A percentile compares a stretch with the other conserved stretches of the same genome.
These are phyloP conservation scores for Xenosphaeropsis pyriputrescens DNA, from an alignment of 2,329 filamentous ascomycete species.

Conservation along the genomic window DNA sequence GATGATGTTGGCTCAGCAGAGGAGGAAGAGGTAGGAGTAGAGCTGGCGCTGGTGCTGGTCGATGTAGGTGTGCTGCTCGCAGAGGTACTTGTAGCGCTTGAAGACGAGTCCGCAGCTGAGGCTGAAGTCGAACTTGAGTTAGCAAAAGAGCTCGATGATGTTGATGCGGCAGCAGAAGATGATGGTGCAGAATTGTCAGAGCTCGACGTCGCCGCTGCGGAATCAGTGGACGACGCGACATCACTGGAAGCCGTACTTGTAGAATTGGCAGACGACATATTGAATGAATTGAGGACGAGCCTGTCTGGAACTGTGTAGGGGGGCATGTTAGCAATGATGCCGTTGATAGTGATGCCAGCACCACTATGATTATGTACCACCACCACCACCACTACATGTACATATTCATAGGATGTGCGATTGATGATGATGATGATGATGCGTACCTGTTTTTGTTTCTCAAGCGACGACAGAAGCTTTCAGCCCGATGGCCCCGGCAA, in stretches of 20 bases:
- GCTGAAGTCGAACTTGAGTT: conserved; percentile 9
- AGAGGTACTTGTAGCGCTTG: not conserved
- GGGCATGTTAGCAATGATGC: conserved; percentile 9
- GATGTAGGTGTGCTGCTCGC: conserved; percentile 1
- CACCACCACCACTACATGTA: too few relatives aligned
- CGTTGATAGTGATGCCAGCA: too few relatives aligned
- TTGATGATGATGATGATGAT: too few relatives aligned
- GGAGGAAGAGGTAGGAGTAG: conserved; percentile 1
- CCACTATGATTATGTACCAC: too few relatives aligned
- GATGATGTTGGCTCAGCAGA: conserved; percentile 7
- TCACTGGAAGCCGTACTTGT: conserved; percentile 12
- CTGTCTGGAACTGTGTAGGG: conserved; percentile 7
- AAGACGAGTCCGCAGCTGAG: not conserved
- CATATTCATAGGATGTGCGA: too few relatives aligned
- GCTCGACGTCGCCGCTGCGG: not conserved
- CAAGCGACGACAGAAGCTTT: too few relatives aligned
- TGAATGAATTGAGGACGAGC: conserved; percentile 11
- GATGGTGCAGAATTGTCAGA: not conserved
- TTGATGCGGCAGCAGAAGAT: not conserved
- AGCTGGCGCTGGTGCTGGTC: conserved; percentile 1
- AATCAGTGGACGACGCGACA: conserved; percentile 1
- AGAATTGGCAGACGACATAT: conserved; percentile 11
- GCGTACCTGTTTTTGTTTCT: too few relatives aligned
- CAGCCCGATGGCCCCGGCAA: too few relatives aligned
- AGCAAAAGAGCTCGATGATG: conserved; percentile 13